Evolutionary conservation across 106 monocot genomes (phyloP).

Genomic region (Ottelia alismoides): DNA sequence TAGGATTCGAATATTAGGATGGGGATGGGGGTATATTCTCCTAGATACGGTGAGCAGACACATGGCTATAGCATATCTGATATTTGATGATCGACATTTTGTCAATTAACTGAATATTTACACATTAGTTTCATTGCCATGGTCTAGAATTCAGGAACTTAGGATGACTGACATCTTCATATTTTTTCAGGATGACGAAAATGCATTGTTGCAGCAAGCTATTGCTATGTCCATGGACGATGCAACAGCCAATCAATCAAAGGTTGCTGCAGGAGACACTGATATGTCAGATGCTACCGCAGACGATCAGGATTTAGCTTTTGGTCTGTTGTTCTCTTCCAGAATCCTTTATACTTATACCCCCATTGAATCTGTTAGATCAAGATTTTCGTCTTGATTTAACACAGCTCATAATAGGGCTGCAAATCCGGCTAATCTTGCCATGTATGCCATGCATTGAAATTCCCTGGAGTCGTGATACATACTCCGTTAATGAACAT

Average conservation of each 20-base stretch:
- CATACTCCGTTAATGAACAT: too few species aligned
- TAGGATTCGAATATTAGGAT: neutral
- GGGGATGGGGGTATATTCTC: neutral
- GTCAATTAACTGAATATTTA: neutral
- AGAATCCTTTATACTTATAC: too few species aligned
- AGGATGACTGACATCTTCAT: neutral
- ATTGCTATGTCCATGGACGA: conserved; percentile 87
- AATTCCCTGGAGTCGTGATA: too few species aligned
- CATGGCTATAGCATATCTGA: neutral
- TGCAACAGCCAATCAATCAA: conserved; percentile 12
- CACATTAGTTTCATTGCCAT: neutral
- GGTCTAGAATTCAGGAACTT: neutral
- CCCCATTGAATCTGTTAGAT: too few species aligned
- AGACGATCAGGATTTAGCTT: conserved; percentile 53
- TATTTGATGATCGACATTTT: neutral
- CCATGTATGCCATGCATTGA: too few species aligned
- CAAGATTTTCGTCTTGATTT: too few species aligned
- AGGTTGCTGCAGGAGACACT: conserved; percentile 22
- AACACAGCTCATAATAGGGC: too few species aligned
- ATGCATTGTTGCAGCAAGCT: conserved; percentile 59
- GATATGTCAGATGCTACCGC: conserved; percentile 41
- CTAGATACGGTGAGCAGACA: neutral
- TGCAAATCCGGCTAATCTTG: too few species aligned
- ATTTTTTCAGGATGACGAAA: conserved; percentile 27
- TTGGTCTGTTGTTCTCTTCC: conserved; percentile 43